Base-by-base conservation (phyloP, 257 asterid genomes). In the Solanum microdontum region DNA sequence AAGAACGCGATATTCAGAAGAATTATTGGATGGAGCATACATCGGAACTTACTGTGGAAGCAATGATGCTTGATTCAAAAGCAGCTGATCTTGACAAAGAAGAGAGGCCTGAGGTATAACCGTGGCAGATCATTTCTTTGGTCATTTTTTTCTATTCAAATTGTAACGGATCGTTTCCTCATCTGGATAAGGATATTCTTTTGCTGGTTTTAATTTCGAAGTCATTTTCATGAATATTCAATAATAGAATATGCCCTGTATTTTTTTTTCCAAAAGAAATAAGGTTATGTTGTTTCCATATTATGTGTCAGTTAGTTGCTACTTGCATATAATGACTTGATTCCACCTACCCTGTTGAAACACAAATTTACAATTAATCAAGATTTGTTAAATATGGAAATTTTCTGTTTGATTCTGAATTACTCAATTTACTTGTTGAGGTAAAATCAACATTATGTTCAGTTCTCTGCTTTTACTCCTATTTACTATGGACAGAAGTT, bases 11-110 rank as follows among this genome's bases (percentile, higher is more conserved):
- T 92, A 80, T 96, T 70, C 99, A 96, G 70, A 97, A 97, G 96
- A 94, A 80, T 76, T 97, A 96, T 91, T 97, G 99, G 99, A 73
- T 91, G 21, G 99, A 97, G 91, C 99, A 97, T 80, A 91, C 99
- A 82, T 93, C 77, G 9, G 92, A 94, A 84, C 95, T 95, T 13
- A 93, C 95, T 10, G 87, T 97, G 90, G 99, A 97, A 90, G 94
- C 95, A 21, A 97, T 95, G 99, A 97, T 97, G 99, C 99, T 96
- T 87, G 99, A 96, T 86, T 96, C 99, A 88, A 93, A 93, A 89
- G 99, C 99, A 7, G 92, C 96, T 87, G 98, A 95, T 91, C 99
- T 97, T 45, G 99, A 97, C 90, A 97, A 94, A 90, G 99, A 97
- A 91, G 99, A 96, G 90, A 94, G 98, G 93, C 98, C 97, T 45